phyloP scores from a whole-genome alignment of 2,329 filamentous ascomycete species.

The Ilyonectria mors-panacis region DNA sequence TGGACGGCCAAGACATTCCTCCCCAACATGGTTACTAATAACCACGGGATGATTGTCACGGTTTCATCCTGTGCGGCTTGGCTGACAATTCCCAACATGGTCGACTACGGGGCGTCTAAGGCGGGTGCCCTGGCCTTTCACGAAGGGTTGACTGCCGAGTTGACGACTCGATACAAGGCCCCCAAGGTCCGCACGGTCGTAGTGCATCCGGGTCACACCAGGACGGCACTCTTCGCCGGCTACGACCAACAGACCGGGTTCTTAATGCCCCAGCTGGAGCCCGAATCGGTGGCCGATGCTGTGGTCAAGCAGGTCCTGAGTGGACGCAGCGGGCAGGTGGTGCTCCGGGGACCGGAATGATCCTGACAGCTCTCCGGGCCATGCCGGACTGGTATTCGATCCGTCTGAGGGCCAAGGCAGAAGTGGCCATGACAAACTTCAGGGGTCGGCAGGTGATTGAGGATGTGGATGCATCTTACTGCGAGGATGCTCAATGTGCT shows the following conservation, averaged over 20 bases:
- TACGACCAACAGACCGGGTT: conserved; percentile 67
- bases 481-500: conserved; percentile 32
- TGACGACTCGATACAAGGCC: conserved; percentile 73
- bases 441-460: conserved; percentile 63
- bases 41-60: conserved; percentile 83
- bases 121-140: conserved; percentile 77
- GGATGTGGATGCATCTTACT: conserved; percentile 59
- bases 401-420: conserved; percentile 60
- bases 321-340: conserved; percentile 63
- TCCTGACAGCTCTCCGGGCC: conserved; percentile 62
- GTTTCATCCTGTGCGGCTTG: conserved; percentile 77
- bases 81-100: conserved; percentile 72
- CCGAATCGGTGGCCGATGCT: conserved; percentile 61
- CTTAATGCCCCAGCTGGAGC: conserved; percentile 53
- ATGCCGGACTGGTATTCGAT: conserved; percentile 77
- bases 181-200: conserved; percentile 76
- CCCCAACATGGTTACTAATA: conserved; percentile 71
- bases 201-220: conserved; percentile 68
- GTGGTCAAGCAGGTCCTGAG: conserved; percentile 65
- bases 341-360: conserved; percentile 59
- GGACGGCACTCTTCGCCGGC: conserved; percentile 57
- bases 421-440: conserved; percentile 61
- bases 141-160: conserved; percentile 73
- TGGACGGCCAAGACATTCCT: conserved; percentile 78
- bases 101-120: conserved; percentile 79